phyloP scores from a whole-genome alignment of 2,329 filamentous ascomycete species.

The Pseudohalonectria lignicola region DNA sequence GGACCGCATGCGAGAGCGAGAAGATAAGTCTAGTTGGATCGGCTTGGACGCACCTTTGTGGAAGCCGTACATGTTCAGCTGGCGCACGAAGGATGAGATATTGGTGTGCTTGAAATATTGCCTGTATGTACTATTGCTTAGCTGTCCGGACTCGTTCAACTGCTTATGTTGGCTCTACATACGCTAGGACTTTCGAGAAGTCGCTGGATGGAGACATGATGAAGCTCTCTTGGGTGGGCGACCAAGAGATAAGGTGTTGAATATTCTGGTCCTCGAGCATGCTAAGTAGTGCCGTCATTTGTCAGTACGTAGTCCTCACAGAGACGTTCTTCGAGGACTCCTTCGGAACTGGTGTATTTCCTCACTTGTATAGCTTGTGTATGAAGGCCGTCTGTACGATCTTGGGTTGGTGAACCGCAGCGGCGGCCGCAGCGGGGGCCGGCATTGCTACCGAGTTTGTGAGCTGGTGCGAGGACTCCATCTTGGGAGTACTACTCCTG shows the following conservation, averaged over 20 bases:
- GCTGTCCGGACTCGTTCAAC: no score
- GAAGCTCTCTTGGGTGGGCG: constrained; percentile 86
- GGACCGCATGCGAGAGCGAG: no score
- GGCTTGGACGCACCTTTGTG: constrained; percentile 94
- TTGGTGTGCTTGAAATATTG: constrained; percentile 99
- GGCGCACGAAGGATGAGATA: constrained; percentile 94
- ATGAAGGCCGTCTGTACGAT: constrained; percentile 98
- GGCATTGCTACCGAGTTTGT: constrained; percentile 28
- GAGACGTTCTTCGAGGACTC: no score
- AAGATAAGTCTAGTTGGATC: no score
- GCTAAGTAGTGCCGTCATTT: no score
- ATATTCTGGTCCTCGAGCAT: constrained; percentile 95
- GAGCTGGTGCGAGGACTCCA: constrained; percentile 20
- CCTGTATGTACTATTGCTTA: constrained; percentile 42
- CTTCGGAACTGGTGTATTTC: neutral
- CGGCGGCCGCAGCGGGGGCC: constrained; percentile 47
- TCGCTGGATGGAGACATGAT: constrained; percentile 97
- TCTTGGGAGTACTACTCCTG: constrained; percentile 10
- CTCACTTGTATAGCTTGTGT: constrained; percentile 94
- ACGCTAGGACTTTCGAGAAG: constrained; percentile 97
- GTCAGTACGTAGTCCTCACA: no score
- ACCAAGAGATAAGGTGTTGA: constrained; percentile 95
- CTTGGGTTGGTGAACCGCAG: constrained; percentile 84
- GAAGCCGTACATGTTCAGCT: constrained; percentile 97
- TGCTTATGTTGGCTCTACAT: constrained; percentile 42